Evolutionary conservation across 2,329 filamentous ascomycete species (phyloP).

Genomic region (Geoglossum cookeanum): DNA sequence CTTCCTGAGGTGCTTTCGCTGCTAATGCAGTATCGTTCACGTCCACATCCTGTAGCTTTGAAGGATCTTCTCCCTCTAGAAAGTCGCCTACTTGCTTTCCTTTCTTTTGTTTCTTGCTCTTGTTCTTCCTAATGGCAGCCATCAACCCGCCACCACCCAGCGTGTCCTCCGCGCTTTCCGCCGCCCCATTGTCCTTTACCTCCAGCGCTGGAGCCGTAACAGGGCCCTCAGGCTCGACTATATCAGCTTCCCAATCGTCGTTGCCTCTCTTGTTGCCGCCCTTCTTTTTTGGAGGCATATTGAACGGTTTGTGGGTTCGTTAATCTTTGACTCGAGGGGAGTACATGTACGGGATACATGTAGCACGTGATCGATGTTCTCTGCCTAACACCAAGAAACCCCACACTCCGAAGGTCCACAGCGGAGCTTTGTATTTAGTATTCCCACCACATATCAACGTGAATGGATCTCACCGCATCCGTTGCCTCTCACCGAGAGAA

Average conservation of each 20-base stretch:
- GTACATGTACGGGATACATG: too few species aligned
- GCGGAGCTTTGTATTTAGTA: too few species aligned
- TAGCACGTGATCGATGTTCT: too few species aligned
- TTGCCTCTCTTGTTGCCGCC: slow-evolving; percentile 56
- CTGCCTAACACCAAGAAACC: too few species aligned
- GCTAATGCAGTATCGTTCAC: slow-evolving; percentile 15
- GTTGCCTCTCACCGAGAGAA: slow-evolving; percentile 63
- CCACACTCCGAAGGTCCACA: too few species aligned
- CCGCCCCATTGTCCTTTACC: slow-evolving; percentile 30
- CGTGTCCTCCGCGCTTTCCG: slow-evolving; percentile 34
- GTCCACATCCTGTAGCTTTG: slow-evolving; percentile 7
- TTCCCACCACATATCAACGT: too few species aligned
- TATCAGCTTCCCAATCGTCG: slow-evolving; percentile 88
- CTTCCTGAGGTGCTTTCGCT: slow-evolving; percentile 62
- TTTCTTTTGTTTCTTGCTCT: slow-evolving; percentile 82
- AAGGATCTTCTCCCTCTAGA: slow-evolving; percentile 42
- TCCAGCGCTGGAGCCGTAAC: slow-evolving; percentile 32
- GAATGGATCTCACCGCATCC: slow-evolving; percentile 81
- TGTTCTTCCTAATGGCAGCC: slow-evolving; percentile 64
- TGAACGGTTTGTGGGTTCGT: not conserved
- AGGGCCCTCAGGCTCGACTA: slow-evolving; percentile 59
- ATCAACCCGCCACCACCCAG: slow-evolving; percentile 47
- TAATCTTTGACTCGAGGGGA: not conserved
- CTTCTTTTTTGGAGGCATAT: slow-evolving; percentile 92
- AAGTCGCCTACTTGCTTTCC: slow-evolving; percentile 55